Evolutionary conservation across 176 grass and related monocot genomes (phyloP).

Genomic region (Zea luxurians): DNA sequence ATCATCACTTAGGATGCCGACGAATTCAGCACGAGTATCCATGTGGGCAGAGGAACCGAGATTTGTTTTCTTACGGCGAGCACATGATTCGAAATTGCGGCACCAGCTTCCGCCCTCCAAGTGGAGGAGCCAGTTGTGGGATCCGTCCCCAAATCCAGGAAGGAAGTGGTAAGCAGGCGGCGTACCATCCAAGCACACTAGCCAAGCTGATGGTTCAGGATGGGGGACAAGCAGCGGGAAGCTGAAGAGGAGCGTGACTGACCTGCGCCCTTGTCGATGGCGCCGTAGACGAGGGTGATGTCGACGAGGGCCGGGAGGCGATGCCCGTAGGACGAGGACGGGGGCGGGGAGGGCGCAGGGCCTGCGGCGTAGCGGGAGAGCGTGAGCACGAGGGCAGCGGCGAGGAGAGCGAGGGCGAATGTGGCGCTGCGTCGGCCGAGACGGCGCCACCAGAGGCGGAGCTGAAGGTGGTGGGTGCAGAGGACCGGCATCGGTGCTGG

Average conservation of each 20-base stretch:
- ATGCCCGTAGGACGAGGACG: conserved; percentile 39
- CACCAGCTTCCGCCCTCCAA: conserved; percentile 89
- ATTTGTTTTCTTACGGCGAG: conserved; percentile 42
- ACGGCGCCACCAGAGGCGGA: conserved; percentile 22
- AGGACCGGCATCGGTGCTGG: conserved; percentile 27
- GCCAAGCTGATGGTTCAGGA: not conserved
- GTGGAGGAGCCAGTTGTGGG: conserved; percentile 66
- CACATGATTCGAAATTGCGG: conserved; percentile 40
- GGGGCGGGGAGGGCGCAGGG: not conserved
- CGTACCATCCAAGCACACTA: conserved; percentile 66
- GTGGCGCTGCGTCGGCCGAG: conserved; percentile 25
- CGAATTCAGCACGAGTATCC: conserved; percentile 50
- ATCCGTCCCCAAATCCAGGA: conserved; percentile 58
- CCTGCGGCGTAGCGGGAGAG: conserved; percentile 1
- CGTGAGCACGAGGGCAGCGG: conserved; percentile 22
- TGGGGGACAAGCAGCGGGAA: too few species aligned
- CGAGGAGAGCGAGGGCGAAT: conserved; percentile 13
- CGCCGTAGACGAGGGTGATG: conserved; percentile 44
- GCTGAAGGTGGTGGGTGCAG: conserved; percentile 12
- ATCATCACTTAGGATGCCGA: conserved; percentile 67
- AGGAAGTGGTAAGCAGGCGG: conserved; percentile 65
- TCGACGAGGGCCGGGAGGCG: conserved; percentile 44
- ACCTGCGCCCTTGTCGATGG: conserved; percentile 23
- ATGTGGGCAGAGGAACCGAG: conserved; percentile 69
- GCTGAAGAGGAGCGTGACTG: not conserved